Evolutionary conservation across 352 stramenopile species (phyloP).

Genomic region (Phytophthora tentaculata): DNA sequence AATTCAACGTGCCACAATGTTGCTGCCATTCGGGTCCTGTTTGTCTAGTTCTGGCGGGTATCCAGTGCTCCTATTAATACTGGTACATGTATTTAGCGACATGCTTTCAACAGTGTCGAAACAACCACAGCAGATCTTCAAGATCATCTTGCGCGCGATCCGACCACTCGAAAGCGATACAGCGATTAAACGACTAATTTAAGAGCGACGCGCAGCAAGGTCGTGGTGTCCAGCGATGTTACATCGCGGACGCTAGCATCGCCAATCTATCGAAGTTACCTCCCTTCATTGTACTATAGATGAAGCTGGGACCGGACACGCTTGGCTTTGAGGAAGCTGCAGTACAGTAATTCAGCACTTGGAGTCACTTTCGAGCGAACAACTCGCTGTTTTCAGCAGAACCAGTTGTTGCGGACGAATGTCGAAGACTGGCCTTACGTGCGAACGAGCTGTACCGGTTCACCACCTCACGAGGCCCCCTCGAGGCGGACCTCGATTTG

Average conservation of each 20-base stretch:
- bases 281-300: background rate
- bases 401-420: constrained; percentile 2
- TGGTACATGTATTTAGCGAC: background rate
- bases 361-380: background rate
- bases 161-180: background rate
- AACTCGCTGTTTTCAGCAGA: background rate
- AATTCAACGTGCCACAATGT: background rate
- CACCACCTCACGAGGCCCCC: constrained; percentile 8
- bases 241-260: too few species aligned
- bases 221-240: background rate
- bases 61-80: background rate
- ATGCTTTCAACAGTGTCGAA: background rate
- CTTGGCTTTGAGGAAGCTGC: background rate
- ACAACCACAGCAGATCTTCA: background rate
- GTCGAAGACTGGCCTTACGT: constrained; percentile 2
- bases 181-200: background rate
- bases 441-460: constrained; percentile 11
- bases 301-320: too few species aligned
- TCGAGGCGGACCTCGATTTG: constrained; percentile 13
- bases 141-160: too few species aligned
- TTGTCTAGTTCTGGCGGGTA: background rate
- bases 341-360: too few species aligned
- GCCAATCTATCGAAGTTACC: background rate
- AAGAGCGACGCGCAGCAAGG: background rate
- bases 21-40: background rate